Evolutionary conservation across 345 rosid genomes (phyloP), one percentile per base, ranked within the genome.

Genomic region (Chamaenerion angustifolium): DNA sequence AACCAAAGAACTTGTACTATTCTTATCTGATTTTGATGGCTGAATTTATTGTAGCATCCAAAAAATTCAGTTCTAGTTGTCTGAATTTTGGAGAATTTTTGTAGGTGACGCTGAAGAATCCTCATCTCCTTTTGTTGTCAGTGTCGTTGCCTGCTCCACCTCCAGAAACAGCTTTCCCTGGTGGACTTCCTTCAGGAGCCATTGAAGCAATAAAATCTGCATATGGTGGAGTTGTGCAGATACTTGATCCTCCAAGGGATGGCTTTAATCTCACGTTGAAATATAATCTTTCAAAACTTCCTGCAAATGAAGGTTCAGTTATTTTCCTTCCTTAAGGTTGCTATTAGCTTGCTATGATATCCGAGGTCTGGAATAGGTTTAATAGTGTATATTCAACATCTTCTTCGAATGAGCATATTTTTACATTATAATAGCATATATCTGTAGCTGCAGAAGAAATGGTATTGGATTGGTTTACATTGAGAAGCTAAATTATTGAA

Each of bases 191-290:
- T 1, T 64, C 69, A 31, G 99, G 95, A 73, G 94, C 97, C 57
- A 77, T 92, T 44, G 98, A 92, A 75, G 99, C 95, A 43, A 76
- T 85, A 57, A 93, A 93, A 71, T 72, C 86, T 19, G 63, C 92
- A 3, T 93, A 88, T 45, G 88, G 84, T 16, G 74, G 66, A 0
- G 74, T 67, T 16, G 92, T 88, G 42, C 99, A 93, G 66, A 93
- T 93, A 53, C 92, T 93, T 48, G 99, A 93, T 72, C 96, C 99
- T 60, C 99, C 97, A 11, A 76, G 88, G 66, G 97, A 88, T 69
- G 96, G 96, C 57, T 92, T 76, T 65, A 84, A 82, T 67, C 78
- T 93, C 59, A 93, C 95, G 12, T 47, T 93, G 65, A 93, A 88
- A 64, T 76, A 88, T 46, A 93, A 88, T 58, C 77, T 93, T 54